Evolutionary conservation across 306 rosid genomes (phyloP).

Genomic region (Vachellia pachyceras): DNA sequence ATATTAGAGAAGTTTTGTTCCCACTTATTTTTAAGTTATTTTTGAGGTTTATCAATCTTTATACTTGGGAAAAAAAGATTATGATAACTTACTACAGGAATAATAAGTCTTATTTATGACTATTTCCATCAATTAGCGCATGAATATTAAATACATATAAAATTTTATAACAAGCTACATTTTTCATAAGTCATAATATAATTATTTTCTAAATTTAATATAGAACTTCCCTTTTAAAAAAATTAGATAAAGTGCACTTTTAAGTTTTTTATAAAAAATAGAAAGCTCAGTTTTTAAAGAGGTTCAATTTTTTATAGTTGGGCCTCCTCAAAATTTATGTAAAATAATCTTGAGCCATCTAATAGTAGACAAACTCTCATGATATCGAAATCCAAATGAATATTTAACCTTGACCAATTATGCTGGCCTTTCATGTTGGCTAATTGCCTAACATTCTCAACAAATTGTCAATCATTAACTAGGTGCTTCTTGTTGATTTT

Average conservation of each 20-base stretch:
- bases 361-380: neutral
- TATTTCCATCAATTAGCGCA: neutral
- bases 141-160: too few species aligned
- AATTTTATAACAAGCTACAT: neutral
- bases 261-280: neutral
- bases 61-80: too few species aligned
- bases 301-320: neutral
- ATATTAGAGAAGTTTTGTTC: too few species aligned
- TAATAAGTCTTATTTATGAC: neutral
- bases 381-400: neutral
- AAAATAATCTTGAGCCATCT: neutral
- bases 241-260: neutral
- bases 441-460: neutral
- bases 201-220: too few species aligned
- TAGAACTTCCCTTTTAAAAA: neutral
- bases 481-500: constrained; percentile 25
- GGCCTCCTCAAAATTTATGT: neutral
- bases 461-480: neutral
- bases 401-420: neutral
- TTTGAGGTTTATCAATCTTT: too few species aligned
- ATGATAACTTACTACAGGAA: too few species aligned
- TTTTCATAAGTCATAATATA: too few species aligned
- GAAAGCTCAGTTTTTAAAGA: neutral
- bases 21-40: too few species aligned
- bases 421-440: neutral